Evolutionary conservation across 2,329 filamentous ascomycete species (phyloP).

Genomic region (Lasiodiplodia hormozganensis): DNA sequence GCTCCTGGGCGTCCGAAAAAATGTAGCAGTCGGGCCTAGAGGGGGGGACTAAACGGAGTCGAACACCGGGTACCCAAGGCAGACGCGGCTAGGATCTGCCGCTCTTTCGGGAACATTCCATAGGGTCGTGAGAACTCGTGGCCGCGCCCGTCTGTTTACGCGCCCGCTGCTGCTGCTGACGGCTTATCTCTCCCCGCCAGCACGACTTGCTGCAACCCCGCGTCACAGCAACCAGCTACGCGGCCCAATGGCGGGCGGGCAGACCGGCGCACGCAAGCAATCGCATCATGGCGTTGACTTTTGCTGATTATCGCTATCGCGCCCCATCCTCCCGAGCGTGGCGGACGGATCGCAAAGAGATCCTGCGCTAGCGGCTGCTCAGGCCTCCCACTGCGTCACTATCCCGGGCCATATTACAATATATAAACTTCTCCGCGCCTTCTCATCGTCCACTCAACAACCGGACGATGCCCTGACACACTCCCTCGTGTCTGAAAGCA

Average conservation of each 20-base stretch:
- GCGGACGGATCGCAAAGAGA: slow-evolving; percentile 16
- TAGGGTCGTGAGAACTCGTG: slow-evolving; percentile 14
- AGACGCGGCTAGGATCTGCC: slow-evolving; percentile 17
- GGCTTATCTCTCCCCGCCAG: background rate
- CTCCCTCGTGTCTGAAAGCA: slow-evolving; percentile 7
- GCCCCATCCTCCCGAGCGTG: slow-evolving; percentile 13
- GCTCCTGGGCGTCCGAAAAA: slow-evolving; percentile 23
- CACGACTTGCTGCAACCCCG: background rate
- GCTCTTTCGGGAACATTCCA: slow-evolving; percentile 25
- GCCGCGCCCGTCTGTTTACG: slow-evolving; percentile 17
- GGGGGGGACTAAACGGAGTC: slow-evolving; percentile 22
- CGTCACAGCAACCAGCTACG: slow-evolving; percentile 7
- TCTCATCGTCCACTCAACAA: background rate
- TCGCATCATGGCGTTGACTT: background rate
- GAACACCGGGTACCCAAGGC: slow-evolving; percentile 26
- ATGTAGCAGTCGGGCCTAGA: slow-evolving; percentile 25
- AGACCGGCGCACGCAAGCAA: background rate
- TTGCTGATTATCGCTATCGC: slow-evolving; percentile 5
- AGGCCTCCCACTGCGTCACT: slow-evolving; percentile 25
- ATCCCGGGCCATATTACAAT: slow-evolving; percentile 9
- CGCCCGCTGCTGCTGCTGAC: slow-evolving; percentile 11
- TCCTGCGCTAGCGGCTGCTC: slow-evolving; percentile 19
- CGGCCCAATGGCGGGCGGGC: background rate
- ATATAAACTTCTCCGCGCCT: background rate
- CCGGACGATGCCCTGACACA: slow-evolving; percentile 23